Conservation (phyloP, 129 eudicot species). For the Flaveria robusta region DNA sequence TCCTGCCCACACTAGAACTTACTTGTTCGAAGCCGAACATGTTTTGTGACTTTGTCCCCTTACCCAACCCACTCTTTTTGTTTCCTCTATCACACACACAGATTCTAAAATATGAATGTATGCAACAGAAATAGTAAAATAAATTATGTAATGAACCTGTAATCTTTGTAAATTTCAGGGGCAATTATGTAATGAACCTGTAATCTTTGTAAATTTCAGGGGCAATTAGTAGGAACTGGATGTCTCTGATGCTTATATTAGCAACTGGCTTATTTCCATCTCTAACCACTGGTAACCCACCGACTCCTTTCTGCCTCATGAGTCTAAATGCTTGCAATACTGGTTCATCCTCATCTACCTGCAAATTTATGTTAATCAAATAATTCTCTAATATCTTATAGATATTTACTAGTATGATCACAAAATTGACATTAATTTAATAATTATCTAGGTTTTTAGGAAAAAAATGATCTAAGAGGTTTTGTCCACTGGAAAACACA, state of each 20-base stretch:
- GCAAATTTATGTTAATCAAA: neutral
- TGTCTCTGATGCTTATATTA: constrained; percentile 88
- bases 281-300: constrained; percentile 85
- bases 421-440: too few relatives aligned
- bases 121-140: neutral
- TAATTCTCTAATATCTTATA: too few relatives aligned
- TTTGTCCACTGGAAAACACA: neutral
- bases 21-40: neutral
- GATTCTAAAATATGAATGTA: neutral
- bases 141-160: too few relatives aligned
- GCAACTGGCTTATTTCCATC: constrained; percentile 78
- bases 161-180: too few relatives aligned
- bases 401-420: too few relatives aligned
- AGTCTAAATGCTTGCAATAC: constrained; percentile 88
- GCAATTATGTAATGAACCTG: constrained; percentile 80
- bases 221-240: constrained; percentile 81
- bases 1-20: neutral
- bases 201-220: constrained; percentile 84
- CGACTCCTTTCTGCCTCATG: constrained; percentile 82
- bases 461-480: neutral
- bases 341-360: constrained; percentile 91
- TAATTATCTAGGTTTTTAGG: too few relatives aligned
- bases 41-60: neutral
- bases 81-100: neutral
- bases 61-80: neutral